phyloP scores from a whole-genome alignment of 345 rosid genomes.

The Microthlaspi erraticum region DNA sequence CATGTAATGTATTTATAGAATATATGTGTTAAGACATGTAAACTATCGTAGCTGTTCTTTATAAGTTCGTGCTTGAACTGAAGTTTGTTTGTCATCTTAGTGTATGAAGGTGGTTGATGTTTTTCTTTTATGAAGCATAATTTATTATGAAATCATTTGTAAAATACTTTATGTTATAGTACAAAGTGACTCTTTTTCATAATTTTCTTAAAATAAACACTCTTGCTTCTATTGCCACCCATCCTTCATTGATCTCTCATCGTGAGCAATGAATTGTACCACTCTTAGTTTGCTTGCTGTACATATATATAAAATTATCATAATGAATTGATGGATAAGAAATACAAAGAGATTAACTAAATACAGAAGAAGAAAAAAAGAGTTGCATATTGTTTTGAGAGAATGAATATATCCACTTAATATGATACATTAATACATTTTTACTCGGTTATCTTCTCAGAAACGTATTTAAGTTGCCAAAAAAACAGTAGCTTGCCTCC shows the following conservation, averaged over 20 bases:
- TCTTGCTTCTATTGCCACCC: not conserved
- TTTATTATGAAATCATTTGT: not conserved
- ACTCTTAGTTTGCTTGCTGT: not conserved
- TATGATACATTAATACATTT: too few relatives aligned
- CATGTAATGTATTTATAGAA: constrained; percentile 14
- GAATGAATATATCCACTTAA: too few relatives aligned
- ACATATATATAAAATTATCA: not conserved
- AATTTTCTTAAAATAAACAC: not conserved
- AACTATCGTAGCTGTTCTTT: constrained; percentile 17
- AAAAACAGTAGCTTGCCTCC: too few relatives aligned
- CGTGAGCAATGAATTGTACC: not conserved
- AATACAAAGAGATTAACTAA: too few relatives aligned
- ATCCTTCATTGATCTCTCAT: not conserved
- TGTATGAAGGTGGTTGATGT: constrained; percentile 30
- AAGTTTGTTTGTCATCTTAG: constrained; percentile 33
- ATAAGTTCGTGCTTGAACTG: constrained; percentile 20
- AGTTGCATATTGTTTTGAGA: too few relatives aligned
- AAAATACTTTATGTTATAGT: not conserved
- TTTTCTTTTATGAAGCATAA: constrained; percentile 7
- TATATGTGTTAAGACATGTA: constrained; percentile 27
- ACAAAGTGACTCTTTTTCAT: not conserved
- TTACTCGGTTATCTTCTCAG: too few relatives aligned
- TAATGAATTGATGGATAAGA: too few relatives aligned
- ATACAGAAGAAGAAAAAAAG: too few relatives aligned
- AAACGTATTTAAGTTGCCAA: too few relatives aligned